Evolutionary conservation across 805 yeast genomes (phyloP).

Genomic region (Yarrowia deformans): DNA sequence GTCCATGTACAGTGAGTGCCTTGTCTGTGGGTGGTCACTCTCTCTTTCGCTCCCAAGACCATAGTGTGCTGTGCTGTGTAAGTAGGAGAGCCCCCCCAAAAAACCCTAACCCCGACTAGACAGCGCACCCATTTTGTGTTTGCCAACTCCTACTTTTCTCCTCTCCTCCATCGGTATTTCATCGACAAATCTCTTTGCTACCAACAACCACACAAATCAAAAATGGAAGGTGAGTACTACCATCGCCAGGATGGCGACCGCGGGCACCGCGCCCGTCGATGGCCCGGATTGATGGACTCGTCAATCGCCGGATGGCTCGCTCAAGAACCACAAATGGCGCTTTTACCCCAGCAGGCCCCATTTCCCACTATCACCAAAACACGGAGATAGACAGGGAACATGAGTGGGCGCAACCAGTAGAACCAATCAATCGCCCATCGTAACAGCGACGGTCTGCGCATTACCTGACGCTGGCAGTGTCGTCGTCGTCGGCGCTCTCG

Average conservation of each 20-base stretch:
- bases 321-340: slow-evolving; percentile 14
- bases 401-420: too few species aligned
- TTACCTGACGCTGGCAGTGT: too few species aligned
- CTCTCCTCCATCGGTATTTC: slow-evolving; percentile 40
- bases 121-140: slow-evolving; percentile 41
- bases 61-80: slow-evolving; percentile 4
- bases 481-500: neutral
- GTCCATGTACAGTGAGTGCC: too few species aligned
- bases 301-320: neutral
- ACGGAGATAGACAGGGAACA: too few species aligned
- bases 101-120: slow-evolving; percentile 32
- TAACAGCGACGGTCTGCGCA: too few species aligned
- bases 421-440: neutral
- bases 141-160: slow-evolving; percentile 40
- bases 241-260: neutral
- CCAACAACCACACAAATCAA: slow-evolving; percentile 40
- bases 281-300: slow-evolving; percentile 9
- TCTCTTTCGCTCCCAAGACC: slow-evolving; percentile 19
- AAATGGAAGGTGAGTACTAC: slow-evolving; percentile 43
- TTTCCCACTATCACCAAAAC: neutral
- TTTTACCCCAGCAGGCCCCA: neutral
- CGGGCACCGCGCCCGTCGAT: neutral
- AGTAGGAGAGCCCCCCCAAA: neutral
- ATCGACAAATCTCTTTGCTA: slow-evolving; percentile 39
- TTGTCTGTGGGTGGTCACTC: too few species aligned